Evolutionary conservation across 805 yeast species (phyloP).

Genomic region (Candida pini): DNA sequence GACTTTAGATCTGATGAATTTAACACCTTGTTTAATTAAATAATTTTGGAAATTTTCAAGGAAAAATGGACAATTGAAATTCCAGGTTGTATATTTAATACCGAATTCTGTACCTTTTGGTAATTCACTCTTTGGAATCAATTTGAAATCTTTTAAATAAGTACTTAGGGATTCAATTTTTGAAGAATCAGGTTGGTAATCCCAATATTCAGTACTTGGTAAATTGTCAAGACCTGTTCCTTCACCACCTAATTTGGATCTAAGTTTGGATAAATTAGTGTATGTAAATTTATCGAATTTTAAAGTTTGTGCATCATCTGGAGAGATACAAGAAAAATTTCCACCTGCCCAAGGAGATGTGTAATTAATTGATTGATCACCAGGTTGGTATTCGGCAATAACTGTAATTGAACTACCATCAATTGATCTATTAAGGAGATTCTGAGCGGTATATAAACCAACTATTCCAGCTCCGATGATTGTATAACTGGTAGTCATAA

Average conservation of each 20-base stretch:
- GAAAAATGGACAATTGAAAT: slow-evolving; percentile 67
- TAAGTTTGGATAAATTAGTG: slow-evolving; percentile 38
- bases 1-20: slow-evolving; percentile 40
- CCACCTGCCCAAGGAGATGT: slow-evolving; percentile 83
- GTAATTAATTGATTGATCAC: slow-evolving; percentile 67
- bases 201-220: slow-evolving; percentile 61
- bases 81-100: slow-evolving; percentile 53
- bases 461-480: slow-evolving; percentile 55
- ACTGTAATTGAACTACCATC: slow-evolving; percentile 43
- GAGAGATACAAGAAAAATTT: slow-evolving; percentile 56
- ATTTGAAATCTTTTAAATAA: slow-evolving; percentile 44
- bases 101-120: slow-evolving; percentile 55
- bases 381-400: slow-evolving; percentile 66
- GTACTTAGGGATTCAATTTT: slow-evolving; percentile 43
- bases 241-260: slow-evolving; percentile 43
- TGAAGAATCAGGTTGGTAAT: slow-evolving; percentile 35
- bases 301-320: slow-evolving; percentile 45
- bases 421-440: slow-evolving; percentile 37
- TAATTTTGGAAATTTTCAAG: slow-evolving; percentile 41
- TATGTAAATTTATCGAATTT: slow-evolving; percentile 55
- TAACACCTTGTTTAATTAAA: slow-evolving; percentile 45
- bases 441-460: slow-evolving; percentile 58
- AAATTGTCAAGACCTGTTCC: slow-evolving; percentile 47
- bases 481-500: slow-evolving; percentile 15
- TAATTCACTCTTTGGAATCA: slow-evolving; percentile 33